phyloP scores from a whole-genome alignment of 306 rosid genomes.

The Prunus padus region DNA sequence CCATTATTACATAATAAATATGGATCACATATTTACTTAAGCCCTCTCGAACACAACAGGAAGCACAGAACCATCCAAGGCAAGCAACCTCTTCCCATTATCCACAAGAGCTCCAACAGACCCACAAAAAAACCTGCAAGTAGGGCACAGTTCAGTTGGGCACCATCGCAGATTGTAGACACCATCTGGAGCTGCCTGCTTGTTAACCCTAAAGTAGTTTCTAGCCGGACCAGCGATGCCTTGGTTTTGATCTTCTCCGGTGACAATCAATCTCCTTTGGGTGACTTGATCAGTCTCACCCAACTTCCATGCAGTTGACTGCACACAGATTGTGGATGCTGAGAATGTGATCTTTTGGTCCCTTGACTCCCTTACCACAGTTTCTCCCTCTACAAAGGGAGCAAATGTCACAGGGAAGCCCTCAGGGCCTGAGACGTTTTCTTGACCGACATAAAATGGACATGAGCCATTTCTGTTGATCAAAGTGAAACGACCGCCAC shows the following conservation, averaged over 20 bases:
- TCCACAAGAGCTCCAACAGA: conserved; percentile 35
- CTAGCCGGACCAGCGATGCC: not conserved
- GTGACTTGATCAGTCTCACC: conserved; percentile 11
- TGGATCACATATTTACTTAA: not conserved
- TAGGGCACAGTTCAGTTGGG: conserved; percentile 48
- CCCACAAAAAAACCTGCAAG: conserved; percentile 44
- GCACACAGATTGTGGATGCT: conserved; percentile 22
- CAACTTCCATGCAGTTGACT: conserved; percentile 41
- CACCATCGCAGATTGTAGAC: conserved; percentile 49
- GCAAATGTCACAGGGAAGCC: conserved; percentile 40
- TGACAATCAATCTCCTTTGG: conserved; percentile 44
- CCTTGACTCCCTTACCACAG: conserved; percentile 24
- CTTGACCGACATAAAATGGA: conserved; percentile 47
- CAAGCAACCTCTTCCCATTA: conserved; percentile 47
- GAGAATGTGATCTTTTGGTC: conserved; percentile 45
- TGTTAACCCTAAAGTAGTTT: conserved; percentile 35
- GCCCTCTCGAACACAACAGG: conserved; percentile 38
- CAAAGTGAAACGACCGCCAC: conserved; percentile 52
- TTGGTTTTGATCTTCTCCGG: not conserved
- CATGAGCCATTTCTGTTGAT: conserved; percentile 29
- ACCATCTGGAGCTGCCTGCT: not conserved
- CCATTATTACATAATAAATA: no score
- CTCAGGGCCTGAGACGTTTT: conserved; percentile 22
- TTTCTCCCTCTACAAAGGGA: conserved; percentile 37
- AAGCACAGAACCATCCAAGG: conserved; percentile 45